These are phyloP conservation scores for Lactuca sativa DNA, from an alignment of 129 eudicot species.

Conservation along the genomic window DNA sequence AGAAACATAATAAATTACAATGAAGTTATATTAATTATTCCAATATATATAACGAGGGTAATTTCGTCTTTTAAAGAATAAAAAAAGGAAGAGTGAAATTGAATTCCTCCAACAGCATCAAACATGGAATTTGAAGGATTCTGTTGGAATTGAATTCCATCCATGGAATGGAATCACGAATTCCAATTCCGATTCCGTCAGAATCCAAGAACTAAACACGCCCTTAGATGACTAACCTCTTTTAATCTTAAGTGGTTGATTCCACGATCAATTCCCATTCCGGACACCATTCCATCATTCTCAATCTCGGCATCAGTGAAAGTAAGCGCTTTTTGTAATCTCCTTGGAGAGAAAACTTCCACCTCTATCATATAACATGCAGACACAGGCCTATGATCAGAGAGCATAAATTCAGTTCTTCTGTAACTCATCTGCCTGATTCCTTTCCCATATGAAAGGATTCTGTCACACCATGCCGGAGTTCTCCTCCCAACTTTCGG, in stretches of 20 bases:
- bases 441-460: conserved; percentile 85
- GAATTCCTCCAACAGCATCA: no score
- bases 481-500: conserved; percentile 84
- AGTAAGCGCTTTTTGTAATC: conserved; percentile 83
- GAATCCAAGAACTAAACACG: not conserved
- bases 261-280: conserved; percentile 33
- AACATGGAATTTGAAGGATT: no score
- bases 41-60: no score
- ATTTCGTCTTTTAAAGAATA: no score
- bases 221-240: conserved; percentile 44
- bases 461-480: conserved; percentile 98
- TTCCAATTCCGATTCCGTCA: not conserved
- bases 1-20: no score
- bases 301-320: conserved; percentile 89
- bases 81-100: no score
- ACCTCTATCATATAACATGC: conserved; percentile 76
- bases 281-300: conserved; percentile 39
- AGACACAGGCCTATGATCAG: conserved; percentile 93
- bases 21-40: no score
- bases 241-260: conserved; percentile 37
- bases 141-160: not conserved
- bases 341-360: conserved; percentile 77
- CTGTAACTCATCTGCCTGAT: conserved; percentile 59
- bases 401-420: conserved; percentile 68
- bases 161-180: not conserved